Evolutionary conservation across 306 rosid genomes (phyloP).

Genomic region (Trifolium repens): DNA sequence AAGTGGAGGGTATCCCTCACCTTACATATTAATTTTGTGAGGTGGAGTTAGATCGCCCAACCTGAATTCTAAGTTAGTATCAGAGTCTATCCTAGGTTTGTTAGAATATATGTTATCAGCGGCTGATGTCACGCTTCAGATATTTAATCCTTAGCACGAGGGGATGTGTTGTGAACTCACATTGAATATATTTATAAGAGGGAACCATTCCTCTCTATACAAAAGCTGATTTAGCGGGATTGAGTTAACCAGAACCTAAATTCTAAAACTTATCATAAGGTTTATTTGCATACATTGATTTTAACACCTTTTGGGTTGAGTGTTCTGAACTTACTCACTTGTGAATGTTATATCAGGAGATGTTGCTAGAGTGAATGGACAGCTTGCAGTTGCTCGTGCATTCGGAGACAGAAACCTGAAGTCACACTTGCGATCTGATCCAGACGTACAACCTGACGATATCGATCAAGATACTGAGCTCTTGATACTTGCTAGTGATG

Average conservation of each 20-base stretch:
- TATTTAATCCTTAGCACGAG: not conserved
- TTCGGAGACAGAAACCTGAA: slow-evolving; percentile 90
- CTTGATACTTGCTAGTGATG: slow-evolving; percentile 84
- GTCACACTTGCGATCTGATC: slow-evolving; percentile 78
- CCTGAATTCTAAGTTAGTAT: not conserved
- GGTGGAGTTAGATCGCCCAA: no score
- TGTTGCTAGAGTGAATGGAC: slow-evolving; percentile 91
- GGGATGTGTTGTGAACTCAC: not conserved
- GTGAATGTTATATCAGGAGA: slow-evolving; percentile 59
- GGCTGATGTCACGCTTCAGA: not conserved
- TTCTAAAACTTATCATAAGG: no score
- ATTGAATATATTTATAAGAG: no score
- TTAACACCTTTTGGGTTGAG: not conserved
- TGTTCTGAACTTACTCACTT: slow-evolving; percentile 13
- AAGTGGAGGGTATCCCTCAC: not conserved
- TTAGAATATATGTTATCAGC: no score
- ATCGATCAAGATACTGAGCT: slow-evolving; percentile 55
- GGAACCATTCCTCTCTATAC: not conserved
- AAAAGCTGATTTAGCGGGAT: no score
- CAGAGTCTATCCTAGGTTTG: not conserved
- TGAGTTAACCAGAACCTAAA: not conserved
- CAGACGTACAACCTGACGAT: slow-evolving; percentile 55
- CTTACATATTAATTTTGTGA: not conserved
- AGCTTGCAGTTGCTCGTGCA: slow-evolving; percentile 93
- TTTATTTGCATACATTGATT: not conserved